Base-by-base conservation (phyloP, 2,329 filamentous ascomycete genomes). In the Scedosporium aurantiacum region DNA sequence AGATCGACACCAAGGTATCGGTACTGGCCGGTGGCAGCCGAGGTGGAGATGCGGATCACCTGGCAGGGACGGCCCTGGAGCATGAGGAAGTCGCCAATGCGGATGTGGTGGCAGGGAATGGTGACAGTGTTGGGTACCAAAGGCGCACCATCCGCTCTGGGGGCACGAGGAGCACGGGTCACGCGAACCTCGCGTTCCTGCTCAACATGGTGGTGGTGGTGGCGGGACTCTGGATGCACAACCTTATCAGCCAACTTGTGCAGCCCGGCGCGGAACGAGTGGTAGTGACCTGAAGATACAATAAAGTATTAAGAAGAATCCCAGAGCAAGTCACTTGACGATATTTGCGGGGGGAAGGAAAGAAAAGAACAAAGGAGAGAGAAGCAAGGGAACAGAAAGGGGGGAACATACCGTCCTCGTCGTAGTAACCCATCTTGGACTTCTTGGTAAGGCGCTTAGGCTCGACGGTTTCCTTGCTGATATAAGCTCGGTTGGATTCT, bases 1-100 rank as follows among this genome's bases (percentile, higher is more conserved):
- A 99, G 89, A 79, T 99, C 94, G 69, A 99, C 94, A 85, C 94
- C 94, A 66, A 99, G 90, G 86, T 97, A 99, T 75, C 94, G 90
- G 88, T 99, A 93, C 86, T 99, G 94, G 76, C 94, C 94, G 65
- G 94, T 99, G 82, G 96, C 93, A 68, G 90, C 84, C 63, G 93
- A 97, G 79, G 92, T 96, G 69, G 91, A 96, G 87, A 99, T 97
- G 76, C 93, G 93, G 83, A 99, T 99, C 77, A 99, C 93, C 86
- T 99, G 94, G 89, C 91, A 97, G 72, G 94, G 92, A 70, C 94
- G 93, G 76, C 93, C 93, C 85, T 99, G 94, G 68, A 99, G 91
- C 82, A 97, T 95, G 79, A 99, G 80, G 79, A 99, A 90, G 79
- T 99, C 94, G 77, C 94, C 94, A 71, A 97, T 90, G 81, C 94